A percentile compares a stretch with the other conserved stretches of the same genome.
These are phyloP conservation scores for Copromyces sp. DNA, from an alignment of 495 filamentous ascomycete genomes.

Conservation along the genomic window DNA sequence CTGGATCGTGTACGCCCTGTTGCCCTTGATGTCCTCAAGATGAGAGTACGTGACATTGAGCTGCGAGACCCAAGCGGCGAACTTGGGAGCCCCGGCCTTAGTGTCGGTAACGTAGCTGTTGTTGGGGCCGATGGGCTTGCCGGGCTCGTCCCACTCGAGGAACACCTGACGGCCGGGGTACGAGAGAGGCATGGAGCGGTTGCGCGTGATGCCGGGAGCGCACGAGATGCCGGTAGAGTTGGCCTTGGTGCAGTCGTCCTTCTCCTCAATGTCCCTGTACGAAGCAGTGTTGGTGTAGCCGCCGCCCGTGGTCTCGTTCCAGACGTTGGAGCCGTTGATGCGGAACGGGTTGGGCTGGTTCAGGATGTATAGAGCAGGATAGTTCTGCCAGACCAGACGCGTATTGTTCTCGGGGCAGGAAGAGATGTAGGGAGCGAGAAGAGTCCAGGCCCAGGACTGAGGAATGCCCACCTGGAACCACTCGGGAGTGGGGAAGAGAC, in stretches of 20 bases:
- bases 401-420: slow-evolving; percentile 67
- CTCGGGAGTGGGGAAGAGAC: slow-evolving; percentile 74
- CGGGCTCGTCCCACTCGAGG: slow-evolving; percentile 64
- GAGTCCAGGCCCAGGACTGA: slow-evolving; percentile 81
- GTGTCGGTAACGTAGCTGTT: slow-evolving; percentile 64
- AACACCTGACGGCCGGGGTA: slow-evolving; percentile 65
- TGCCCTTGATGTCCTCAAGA: slow-evolving; percentile 43
- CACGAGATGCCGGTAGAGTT: slow-evolving; percentile 46
- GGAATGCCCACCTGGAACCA: slow-evolving; percentile 78
- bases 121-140: slow-evolving; percentile 64
- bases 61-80: slow-evolving; percentile 72
- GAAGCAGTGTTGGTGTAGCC: slow-evolving; percentile 32
- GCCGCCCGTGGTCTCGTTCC: slow-evolving; percentile 44
- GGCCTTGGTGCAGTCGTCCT: slow-evolving; percentile 41
- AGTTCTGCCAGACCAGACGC: slow-evolving; percentile 80
- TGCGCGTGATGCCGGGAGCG: slow-evolving; percentile 52
- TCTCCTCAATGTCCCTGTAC: slow-evolving; percentile 24
- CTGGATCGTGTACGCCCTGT: slow-evolving; percentile 58
- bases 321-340: slow-evolving; percentile 42
- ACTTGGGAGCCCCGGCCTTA: slow-evolving; percentile 47
- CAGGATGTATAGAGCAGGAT: slow-evolving; percentile 60
- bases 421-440: slow-evolving; percentile 76
- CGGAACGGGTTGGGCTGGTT: slow-evolving; percentile 69
- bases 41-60: slow-evolving; percentile 76
- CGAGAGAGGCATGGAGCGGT: slow-evolving; percentile 56